Evolutionary conservation across 1,284 basidiomycete species (phyloP).

Genomic region (Sphaerobolus stellatus): DNA sequence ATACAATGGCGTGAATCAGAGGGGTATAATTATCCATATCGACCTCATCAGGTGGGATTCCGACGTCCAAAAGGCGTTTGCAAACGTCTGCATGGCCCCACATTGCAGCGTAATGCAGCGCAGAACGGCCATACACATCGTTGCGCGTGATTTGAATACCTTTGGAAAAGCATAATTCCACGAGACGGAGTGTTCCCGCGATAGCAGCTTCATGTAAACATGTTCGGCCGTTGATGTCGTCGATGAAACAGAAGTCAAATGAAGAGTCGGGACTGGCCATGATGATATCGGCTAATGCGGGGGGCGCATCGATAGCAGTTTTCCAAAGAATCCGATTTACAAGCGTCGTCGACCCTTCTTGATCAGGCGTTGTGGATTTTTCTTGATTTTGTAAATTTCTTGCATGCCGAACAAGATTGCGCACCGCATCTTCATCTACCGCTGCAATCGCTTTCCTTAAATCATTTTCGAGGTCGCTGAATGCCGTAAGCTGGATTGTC

Average conservation of each 20-base stretch:
- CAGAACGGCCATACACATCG: slow-evolving; percentile 90
- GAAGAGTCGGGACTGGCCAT: slow-evolving; percentile 62
- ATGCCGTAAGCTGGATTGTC: slow-evolving; percentile 62
- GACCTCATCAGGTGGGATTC: slow-evolving; percentile 65
- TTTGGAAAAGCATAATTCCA: slow-evolving; percentile 78
- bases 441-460: slow-evolving; percentile 72
- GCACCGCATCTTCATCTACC: slow-evolving; percentile 59
- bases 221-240: slow-evolving; percentile 96
- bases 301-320: slow-evolving; percentile 78
- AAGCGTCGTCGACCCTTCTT: slow-evolving; percentile 58
- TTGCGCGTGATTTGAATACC: slow-evolving; percentile 66
- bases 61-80: slow-evolving; percentile 70
- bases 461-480: slow-evolving; percentile 86
- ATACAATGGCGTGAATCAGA: slow-evolving; percentile 88
- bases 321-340: slow-evolving; percentile 90
- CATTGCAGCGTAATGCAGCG: slow-evolving; percentile 96
- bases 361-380: slow-evolving; percentile 60
- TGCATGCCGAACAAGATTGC: slow-evolving; percentile 71
- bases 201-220: slow-evolving; percentile 95
- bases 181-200: slow-evolving; percentile 78
- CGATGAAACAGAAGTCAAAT: slow-evolving; percentile 90
- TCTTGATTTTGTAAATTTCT: slow-evolving; percentile 60
- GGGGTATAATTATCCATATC: slow-evolving; percentile 96
- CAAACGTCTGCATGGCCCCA: slow-evolving; percentile 83
- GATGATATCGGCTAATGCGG: slow-evolving; percentile 72